Conservation (phyloP, 805 yeast genomes). For the Kluyveromyces siamensis region DNA sequence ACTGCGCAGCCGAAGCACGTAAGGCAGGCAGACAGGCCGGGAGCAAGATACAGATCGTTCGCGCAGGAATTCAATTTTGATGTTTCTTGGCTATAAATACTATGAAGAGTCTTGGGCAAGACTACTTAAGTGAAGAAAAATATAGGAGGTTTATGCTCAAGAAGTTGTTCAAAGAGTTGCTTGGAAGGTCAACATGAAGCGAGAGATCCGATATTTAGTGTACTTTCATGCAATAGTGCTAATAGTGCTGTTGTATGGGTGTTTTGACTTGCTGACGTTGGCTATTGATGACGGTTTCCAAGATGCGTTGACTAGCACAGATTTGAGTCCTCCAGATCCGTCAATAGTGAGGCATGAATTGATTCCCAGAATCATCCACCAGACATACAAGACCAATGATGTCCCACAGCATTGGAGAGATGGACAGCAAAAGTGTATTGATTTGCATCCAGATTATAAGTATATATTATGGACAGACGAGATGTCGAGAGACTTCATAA, state of each 20-base stretch:
- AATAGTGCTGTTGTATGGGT: constrained; percentile 46
- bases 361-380: constrained; percentile 88
- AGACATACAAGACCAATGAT: constrained; percentile 72
- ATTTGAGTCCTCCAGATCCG: constrained; percentile 46
- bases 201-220: constrained; percentile 53
- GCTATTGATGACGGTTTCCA: constrained; percentile 62
- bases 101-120: background rate
- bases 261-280: constrained; percentile 64
- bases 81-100: background rate
- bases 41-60: too few species aligned
- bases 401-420: constrained; percentile 76
- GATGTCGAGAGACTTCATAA: constrained; percentile 68
- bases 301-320: constrained; percentile 55
- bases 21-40: too few species aligned
- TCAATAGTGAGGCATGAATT: constrained; percentile 39
- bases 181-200: constrained; percentile 37
- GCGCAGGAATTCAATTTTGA: too few species aligned
- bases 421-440: constrained; percentile 69
- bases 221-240: constrained; percentile 51
- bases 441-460: constrained; percentile 79
- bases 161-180: background rate
- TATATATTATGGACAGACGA: constrained; percentile 89
- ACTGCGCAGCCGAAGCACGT: too few species aligned
- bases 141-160: background rate
- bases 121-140: too few species aligned